Percentiles rank a stretch among this genome's conserved stretches.
Evolutionary conservation across 495 filamentous ascomycete genomes (phyloP).

Genomic region (Tuber indicum): DNA sequence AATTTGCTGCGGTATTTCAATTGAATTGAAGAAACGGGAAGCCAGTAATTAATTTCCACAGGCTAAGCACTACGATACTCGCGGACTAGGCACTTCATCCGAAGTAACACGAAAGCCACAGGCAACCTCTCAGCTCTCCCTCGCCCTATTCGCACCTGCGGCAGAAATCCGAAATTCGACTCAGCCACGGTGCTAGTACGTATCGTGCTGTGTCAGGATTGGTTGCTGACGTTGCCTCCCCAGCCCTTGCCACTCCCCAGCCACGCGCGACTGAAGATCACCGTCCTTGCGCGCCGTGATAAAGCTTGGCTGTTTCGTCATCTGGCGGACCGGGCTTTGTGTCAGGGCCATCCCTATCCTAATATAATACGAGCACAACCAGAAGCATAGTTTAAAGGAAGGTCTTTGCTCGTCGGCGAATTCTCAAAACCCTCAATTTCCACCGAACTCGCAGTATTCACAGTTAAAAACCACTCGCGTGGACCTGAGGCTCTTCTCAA

Average conservation of each 20-base stretch:
- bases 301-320: conserved; percentile 20
- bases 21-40: not conserved
- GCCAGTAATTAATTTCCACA: not conserved
- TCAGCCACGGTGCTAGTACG: not conserved
- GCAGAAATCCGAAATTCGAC: not conserved
- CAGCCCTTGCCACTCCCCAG: conserved; percentile 12
- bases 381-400: not conserved
- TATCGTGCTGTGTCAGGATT: not conserved
- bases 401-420: not conserved
- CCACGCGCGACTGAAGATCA: conserved; percentile 12
- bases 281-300: not conserved
- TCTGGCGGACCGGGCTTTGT: not conserved
- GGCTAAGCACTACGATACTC: not conserved
- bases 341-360: not conserved
- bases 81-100: not conserved
- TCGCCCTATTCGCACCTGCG: not conserved
- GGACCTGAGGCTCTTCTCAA: not conserved
- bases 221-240: conserved; percentile 10
- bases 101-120: not conserved
- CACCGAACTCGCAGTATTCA: not conserved
- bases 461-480: not conserved
- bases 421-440: not conserved
- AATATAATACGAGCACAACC: not conserved
- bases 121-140: not conserved
- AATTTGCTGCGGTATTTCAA: not conserved